Conservation (phyloP, 169 alveolate genomes). For the Plasmodium gonderi region DNA sequence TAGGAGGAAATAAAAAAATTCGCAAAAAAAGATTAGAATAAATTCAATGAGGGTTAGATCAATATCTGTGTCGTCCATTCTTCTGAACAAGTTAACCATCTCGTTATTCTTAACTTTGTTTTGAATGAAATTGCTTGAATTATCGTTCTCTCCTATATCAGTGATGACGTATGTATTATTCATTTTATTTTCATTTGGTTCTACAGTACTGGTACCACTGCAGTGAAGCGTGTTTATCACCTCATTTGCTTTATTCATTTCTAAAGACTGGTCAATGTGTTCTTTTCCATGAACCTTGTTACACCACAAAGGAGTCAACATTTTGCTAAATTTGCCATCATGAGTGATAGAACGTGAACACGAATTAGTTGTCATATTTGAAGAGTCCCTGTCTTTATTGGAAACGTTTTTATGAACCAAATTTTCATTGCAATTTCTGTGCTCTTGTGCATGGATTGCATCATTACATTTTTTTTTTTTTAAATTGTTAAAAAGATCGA, state of each 20-base stretch:
- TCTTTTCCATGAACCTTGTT: neutral
- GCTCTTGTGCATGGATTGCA: neutral
- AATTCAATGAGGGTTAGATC: conserved; percentile 27
- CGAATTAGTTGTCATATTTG: neutral
- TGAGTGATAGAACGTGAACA: neutral
- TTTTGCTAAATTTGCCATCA: neutral
- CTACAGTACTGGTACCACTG: neutral
- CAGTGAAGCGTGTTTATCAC: neutral
- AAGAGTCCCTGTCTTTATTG: neutral
- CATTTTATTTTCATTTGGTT: neutral
- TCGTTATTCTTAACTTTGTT: neutral
- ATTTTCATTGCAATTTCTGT: neutral
- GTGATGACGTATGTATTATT: neutral
- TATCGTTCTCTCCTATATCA: neutral
- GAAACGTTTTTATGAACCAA: neutral
- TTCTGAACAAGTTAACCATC: neutral
- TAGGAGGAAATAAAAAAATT: conserved; percentile 43
- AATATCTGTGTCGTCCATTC: neutral
- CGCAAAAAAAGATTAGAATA: conserved; percentile 11
- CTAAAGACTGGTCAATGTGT: too few species aligned
- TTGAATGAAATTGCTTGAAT: neutral
- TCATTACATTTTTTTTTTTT: conserved; percentile 18
- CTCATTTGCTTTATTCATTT: too few species aligned
- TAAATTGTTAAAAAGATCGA: conserved; percentile 1
- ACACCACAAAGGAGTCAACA: neutral